Percentiles rank a stretch among this genome's conserved stretches.
phyloP scores from a whole-genome alignment of 1,284 basidiomycete genomes.

The Athelia psychrophila region DNA sequence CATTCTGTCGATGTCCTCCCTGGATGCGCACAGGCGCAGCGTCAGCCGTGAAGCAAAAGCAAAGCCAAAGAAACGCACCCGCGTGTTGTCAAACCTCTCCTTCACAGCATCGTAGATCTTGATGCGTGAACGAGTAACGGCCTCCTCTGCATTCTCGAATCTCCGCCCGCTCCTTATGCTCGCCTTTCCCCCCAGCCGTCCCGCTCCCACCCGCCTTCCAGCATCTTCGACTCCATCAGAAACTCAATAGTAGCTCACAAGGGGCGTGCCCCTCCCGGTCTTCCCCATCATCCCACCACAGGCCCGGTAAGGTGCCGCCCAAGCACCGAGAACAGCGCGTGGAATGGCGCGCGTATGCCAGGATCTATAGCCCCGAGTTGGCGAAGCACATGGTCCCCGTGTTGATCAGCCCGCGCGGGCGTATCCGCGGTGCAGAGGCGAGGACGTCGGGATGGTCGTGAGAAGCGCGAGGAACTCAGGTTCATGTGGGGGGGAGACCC shows the following conservation, averaged over 20 bases:
- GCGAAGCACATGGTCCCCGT: slow-evolving; percentile 98
- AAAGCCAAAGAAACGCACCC: slow-evolving; percentile 47
- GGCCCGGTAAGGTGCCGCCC: slow-evolving; percentile 44
- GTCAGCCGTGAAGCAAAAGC: slow-evolving; percentile 1
- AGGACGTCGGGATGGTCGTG: slow-evolving; percentile 38
- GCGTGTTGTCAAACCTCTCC: slow-evolving; percentile 90
- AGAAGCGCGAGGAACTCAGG: slow-evolving; percentile 58
- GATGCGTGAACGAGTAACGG: slow-evolving; percentile 75
- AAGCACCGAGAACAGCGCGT: slow-evolving; percentile 74
- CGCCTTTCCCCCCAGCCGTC: slow-evolving; percentile 20
- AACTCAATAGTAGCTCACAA: slow-evolving; percentile 86
- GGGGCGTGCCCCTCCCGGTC: slow-evolving; percentile 51
- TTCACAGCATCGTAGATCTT: slow-evolving; percentile 96
- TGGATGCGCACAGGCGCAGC: slow-evolving; percentile 25
- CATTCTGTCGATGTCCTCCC: slow-evolving; percentile 96
- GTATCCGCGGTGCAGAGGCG: slow-evolving; percentile 36
- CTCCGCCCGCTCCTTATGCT: slow-evolving; percentile 19
- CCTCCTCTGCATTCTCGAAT: slow-evolving; percentile 38
- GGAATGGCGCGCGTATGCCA: slow-evolving; percentile 88
- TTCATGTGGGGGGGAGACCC: slow-evolving; percentile 43
- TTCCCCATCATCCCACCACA: slow-evolving; percentile 25
- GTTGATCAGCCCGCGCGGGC: slow-evolving; percentile 88
- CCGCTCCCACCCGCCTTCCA: slow-evolving; percentile 16
- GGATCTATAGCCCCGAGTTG: slow-evolving; percentile 89
- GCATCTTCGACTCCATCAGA: slow-evolving; percentile 69